A percentile compares a stretch with the other conserved stretches of the same genome.
These are phyloP conservation scores for Ustilago tritici DNA, from an alignment of 1,284 basidiomycete genomes.

Conservation along the genomic window DNA sequence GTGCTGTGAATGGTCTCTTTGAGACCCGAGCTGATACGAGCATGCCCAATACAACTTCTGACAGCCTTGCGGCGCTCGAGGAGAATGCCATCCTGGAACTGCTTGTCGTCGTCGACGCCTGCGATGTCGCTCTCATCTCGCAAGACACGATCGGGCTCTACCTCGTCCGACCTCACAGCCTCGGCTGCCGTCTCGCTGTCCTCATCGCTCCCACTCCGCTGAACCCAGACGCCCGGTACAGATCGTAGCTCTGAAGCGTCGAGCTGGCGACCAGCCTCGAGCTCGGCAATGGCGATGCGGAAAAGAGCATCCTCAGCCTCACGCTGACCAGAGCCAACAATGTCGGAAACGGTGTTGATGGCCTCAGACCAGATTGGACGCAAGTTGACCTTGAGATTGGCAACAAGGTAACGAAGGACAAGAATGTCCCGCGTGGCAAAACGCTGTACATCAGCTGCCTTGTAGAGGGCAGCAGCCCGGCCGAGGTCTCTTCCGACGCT, in stretches of 20 bases:
- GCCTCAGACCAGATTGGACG: conserved; percentile 65
- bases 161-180: conserved; percentile 27
- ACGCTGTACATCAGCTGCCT: conserved; percentile 24
- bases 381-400: conserved; percentile 66
- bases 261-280: conserved; percentile 37
- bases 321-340: conserved; percentile 38
- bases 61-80: conserved; percentile 39
- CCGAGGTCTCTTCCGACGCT: conserved; percentile 59
- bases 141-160: conserved; percentile 37
- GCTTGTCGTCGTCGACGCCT: conserved; percentile 51
- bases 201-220: conserved; percentile 3
- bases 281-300: conserved; percentile 35
- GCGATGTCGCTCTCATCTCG: conserved; percentile 43
- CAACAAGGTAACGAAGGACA: conserved; percentile 57
- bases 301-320: conserved; percentile 24
- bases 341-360: conserved; percentile 58
- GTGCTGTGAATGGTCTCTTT: conserved; percentile 4
- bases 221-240: conserved; percentile 26
- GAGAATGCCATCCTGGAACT: conserved; percentile 59
- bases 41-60: conserved; percentile 46
- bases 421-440: conserved; percentile 28
- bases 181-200: conserved; percentile 5
- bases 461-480: conserved; percentile 36
- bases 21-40: conserved; percentile 27
- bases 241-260: conserved; percentile 26